Evolutionary conservation across 2,329 filamentous ascomycete species (phyloP).

Genomic region (Ilyonectria mors-panacis): DNA sequence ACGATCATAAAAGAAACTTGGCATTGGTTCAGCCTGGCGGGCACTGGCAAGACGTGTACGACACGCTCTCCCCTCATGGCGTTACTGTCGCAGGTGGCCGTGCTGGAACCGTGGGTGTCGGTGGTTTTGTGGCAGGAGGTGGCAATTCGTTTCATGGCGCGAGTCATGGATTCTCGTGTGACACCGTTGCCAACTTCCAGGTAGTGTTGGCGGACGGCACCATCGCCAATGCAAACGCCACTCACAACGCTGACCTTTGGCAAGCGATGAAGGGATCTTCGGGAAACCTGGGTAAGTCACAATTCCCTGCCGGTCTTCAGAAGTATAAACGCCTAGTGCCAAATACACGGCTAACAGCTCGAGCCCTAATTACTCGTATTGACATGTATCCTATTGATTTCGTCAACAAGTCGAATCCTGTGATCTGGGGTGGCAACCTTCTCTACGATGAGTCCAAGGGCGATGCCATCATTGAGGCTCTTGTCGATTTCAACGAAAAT

Average conservation of each 20-base stretch:
- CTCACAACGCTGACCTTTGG: conserved; percentile 60
- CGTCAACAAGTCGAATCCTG: conserved; percentile 42
- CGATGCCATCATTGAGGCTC: conserved; percentile 47
- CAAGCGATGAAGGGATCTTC: conserved; percentile 64
- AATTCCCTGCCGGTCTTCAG: neutral
- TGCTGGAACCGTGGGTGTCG: conserved; percentile 54
- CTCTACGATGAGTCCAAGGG: conserved; percentile 42
- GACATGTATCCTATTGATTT: conserved; percentile 52
- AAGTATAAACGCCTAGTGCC: neutral
- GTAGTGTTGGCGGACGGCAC: conserved; percentile 61
- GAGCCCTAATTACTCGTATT: conserved; percentile 51
- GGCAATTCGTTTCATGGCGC: conserved; percentile 56
- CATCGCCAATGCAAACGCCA: conserved; percentile 59
- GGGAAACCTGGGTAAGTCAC: conserved; percentile 58
- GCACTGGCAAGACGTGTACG: conserved; percentile 57
- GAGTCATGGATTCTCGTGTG: conserved; percentile 54
- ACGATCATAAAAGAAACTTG: conserved; percentile 47
- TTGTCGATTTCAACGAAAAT: conserved; percentile 52
- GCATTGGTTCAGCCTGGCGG: conserved; percentile 54
- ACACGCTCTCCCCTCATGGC: conserved; percentile 51
- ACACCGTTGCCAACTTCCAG: conserved; percentile 59
- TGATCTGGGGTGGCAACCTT: conserved; percentile 52
- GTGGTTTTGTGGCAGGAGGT: conserved; percentile 54
- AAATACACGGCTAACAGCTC: neutral
- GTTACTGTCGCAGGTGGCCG: conserved; percentile 54